These are phyloP conservation scores for Hypoxylon sp. DNA, from an alignment of 2,329 filamentous ascomycete species.

Conservation along the genomic window DNA sequence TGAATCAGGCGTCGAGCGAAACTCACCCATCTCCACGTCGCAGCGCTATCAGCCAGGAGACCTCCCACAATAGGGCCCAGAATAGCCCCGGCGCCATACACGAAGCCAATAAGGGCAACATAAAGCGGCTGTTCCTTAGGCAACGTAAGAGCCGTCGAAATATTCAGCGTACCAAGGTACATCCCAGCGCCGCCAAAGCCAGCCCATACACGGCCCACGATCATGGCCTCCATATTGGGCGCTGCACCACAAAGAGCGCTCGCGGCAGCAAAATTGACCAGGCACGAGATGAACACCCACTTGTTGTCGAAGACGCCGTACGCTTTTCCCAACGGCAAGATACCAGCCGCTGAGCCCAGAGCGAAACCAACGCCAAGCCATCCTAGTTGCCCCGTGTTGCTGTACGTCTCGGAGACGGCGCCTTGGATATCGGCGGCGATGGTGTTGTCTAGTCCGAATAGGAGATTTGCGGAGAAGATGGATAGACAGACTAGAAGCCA, in stretches of 20 bases:
- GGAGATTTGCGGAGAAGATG: constrained; percentile 45
- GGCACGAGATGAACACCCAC: constrained; percentile 51
- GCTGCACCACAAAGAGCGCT: constrained; percentile 61
- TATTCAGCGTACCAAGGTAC: constrained; percentile 55
- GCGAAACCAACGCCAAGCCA: constrained; percentile 59
- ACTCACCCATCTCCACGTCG: constrained; percentile 61
- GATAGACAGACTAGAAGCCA: constrained; percentile 35
- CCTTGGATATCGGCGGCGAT: constrained; percentile 63
- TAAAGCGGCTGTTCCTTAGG: constrained; percentile 49
- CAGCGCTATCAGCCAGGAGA: constrained; percentile 59
- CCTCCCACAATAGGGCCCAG: constrained; percentile 63
- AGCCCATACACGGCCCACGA: constrained; percentile 62
- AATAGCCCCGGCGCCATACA: constrained; percentile 57
- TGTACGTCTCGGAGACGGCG: constrained; percentile 55
- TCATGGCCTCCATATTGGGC: constrained; percentile 63
- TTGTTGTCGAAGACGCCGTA: constrained; percentile 62
- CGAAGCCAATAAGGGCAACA: constrained; percentile 47
- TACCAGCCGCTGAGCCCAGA: constrained; percentile 57
- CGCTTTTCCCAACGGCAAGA: constrained; percentile 55
- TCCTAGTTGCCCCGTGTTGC: constrained; percentile 55
- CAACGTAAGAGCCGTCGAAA: constrained; percentile 46
- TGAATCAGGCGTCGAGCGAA: background rate
- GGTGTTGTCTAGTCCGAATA: constrained; percentile 61
- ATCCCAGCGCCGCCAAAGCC: constrained; percentile 63
- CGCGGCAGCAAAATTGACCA: constrained; percentile 42